These are phyloP conservation scores for Thymus mandschuricus DNA, from an alignment of 257 asterid genomes.

Conservation along the genomic window DNA sequence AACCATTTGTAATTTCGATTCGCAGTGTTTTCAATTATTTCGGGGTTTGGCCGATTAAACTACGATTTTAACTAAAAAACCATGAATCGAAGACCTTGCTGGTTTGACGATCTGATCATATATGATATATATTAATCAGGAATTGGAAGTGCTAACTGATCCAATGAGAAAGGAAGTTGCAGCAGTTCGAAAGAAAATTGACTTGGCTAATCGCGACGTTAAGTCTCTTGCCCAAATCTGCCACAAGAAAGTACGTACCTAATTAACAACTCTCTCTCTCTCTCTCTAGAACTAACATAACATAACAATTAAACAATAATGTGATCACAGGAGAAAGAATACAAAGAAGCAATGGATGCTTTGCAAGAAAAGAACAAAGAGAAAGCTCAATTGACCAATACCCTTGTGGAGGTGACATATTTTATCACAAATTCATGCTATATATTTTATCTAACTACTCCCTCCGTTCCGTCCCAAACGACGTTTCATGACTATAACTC, in stretches of 20 bases:
- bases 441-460: background rate
- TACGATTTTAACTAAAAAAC: too few relatives aligned
- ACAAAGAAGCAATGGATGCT: constrained; percentile 75
- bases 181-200: constrained; percentile 68
- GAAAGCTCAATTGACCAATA: constrained; percentile 65
- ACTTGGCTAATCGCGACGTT: constrained; percentile 69
- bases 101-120: too few relatives aligned
- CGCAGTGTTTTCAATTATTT: too few relatives aligned
- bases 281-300: too few relatives aligned
- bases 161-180: constrained; percentile 90
- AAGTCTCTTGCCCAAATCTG: constrained; percentile 71
- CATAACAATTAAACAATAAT: too few relatives aligned
- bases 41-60: too few relatives aligned
- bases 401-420: constrained; percentile 68
- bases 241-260: constrained; percentile 64
- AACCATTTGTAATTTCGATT: too few relatives aligned
- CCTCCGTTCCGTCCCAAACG: too few relatives aligned
- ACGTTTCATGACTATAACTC: too few relatives aligned
- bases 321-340: constrained; percentile 73
- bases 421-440: background rate
- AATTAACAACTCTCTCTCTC: background rate
- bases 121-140: constrained; percentile 39
- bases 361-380: constrained; percentile 81
- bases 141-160: constrained; percentile 73
- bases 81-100: too few relatives aligned